Evolutionary conservation across 78 protist genomes (phyloP).

Genomic region (Thecamonas trahens): DNA sequence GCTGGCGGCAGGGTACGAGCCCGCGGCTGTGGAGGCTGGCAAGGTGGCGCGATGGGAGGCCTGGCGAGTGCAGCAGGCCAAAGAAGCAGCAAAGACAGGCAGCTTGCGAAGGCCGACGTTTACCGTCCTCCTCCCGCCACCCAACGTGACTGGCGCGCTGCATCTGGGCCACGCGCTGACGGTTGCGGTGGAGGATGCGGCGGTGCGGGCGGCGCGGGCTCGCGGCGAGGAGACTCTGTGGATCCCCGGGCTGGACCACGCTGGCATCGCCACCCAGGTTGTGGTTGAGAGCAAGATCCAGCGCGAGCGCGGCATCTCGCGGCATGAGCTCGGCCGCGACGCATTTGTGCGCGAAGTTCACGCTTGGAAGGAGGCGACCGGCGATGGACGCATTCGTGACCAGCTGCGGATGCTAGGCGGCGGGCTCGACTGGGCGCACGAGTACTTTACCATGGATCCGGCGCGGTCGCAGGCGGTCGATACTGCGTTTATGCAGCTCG

Average conservation of each 20-base stretch:
- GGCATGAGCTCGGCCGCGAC: constrained; percentile 68
- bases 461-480: constrained; percentile 47
- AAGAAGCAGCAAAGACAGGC: too few relatives aligned
- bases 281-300: constrained; percentile 57
- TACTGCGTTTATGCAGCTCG: constrained; percentile 71
- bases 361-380: too few relatives aligned
- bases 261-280: constrained; percentile 95
- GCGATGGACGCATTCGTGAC: background rate
- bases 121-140: constrained; percentile 88
- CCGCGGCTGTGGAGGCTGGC: too few relatives aligned
- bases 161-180: constrained; percentile 96
- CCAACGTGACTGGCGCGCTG: constrained; percentile 93
- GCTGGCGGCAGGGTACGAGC: too few relatives aligned
- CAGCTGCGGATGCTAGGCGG: background rate
- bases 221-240: constrained; percentile 66
- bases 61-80: too few relatives aligned
- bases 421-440: background rate
- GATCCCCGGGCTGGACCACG: constrained; percentile 93
- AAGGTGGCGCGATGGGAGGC: too few relatives aligned
- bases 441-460: constrained; percentile 69
- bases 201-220: constrained; percentile 68
- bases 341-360: constrained; percentile 44
- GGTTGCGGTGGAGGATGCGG: constrained; percentile 16
- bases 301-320: background rate
- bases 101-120: too few relatives aligned